A percentile compares a stretch with the other conserved stretches of the same genome.
Conservation (phyloP, 2,329 filamentous ascomycete genomes). For the Fusarium chlamydosporum region DNA sequence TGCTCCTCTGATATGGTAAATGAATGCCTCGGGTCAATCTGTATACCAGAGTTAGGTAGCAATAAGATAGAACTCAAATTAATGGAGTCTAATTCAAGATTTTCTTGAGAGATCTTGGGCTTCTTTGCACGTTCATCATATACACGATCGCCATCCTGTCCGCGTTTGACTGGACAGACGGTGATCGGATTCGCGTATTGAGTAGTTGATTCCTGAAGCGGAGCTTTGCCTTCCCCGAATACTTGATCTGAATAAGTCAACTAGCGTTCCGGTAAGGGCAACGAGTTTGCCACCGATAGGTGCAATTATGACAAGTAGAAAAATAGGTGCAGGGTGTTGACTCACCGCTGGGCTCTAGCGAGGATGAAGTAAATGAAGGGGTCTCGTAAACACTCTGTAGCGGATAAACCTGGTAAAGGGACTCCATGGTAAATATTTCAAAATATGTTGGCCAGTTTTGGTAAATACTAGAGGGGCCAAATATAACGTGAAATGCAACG, state of each 20-base stretch:
- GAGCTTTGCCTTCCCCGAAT: slow-evolving; percentile 6
- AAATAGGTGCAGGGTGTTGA: slow-evolving; percentile 5
- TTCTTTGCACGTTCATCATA: slow-evolving; percentile 9
- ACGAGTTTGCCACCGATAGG: neutral
- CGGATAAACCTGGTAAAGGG: slow-evolving; percentile 3
- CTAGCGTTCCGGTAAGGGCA: slow-evolving; percentile 4
- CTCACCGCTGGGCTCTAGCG: slow-evolving; percentile 5
- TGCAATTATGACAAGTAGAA: slow-evolving; percentile 3
- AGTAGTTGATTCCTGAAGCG: slow-evolving; percentile 2
- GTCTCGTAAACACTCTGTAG: neutral
- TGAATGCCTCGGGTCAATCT: neutral
- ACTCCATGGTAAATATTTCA: slow-evolving; percentile 6
- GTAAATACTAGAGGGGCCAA: neutral
- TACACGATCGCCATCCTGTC: neutral
- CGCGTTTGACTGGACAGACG: slow-evolving; percentile 8
- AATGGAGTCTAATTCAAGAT: slow-evolving; percentile 2
- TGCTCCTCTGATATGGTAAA: slow-evolving; percentile 8
- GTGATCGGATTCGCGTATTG: slow-evolving; percentile 1
- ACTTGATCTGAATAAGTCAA: slow-evolving; percentile 14
- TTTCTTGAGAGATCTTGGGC: slow-evolving; percentile 13
- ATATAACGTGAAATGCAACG: neutral
- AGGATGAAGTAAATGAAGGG: neutral
- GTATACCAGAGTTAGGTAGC: neutral
- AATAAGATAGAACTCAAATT: slow-evolving; percentile 5
- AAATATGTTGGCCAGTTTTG: slow-evolving; percentile 7